Conservation (phyloP, 164 flowering plant species). For the Aristolochia californica region DNA sequence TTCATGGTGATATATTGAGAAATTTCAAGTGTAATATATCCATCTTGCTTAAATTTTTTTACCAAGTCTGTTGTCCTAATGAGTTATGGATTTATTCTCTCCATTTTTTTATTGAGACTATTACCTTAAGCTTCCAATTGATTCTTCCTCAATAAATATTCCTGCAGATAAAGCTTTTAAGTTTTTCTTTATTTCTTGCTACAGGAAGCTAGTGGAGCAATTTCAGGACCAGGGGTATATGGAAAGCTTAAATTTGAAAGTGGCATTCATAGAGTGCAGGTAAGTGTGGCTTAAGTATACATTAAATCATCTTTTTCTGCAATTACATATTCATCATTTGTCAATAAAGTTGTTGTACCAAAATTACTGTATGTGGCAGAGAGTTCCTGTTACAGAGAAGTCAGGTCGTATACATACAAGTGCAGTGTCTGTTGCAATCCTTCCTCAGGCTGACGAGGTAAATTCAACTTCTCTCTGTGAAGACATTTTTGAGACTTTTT, state of each 20-base stretch:
- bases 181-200: neutral
- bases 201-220: slow-evolving; percentile 95
- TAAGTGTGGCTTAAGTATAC: slow-evolving; percentile 6
- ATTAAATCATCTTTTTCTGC: too few species aligned
- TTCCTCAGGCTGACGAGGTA: slow-evolving; percentile 98
- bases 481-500: neutral
- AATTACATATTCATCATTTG: too few species aligned
- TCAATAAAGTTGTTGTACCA: neutral
- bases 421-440: slow-evolving; percentile 96
- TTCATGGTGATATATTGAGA: neutral
- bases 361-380: slow-evolving; percentile 25
- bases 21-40: neutral
- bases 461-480: neutral
- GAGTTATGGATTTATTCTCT: too few species aligned
- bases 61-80: too few species aligned
- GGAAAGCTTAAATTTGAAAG: slow-evolving; percentile 97
- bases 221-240: slow-evolving; percentile 65
- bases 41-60: too few species aligned
- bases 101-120: too few species aligned
- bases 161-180: neutral
- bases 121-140: neutral
- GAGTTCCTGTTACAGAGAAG: slow-evolving; percentile 95
- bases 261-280: slow-evolving; percentile 99
- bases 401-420: slow-evolving; percentile 95
- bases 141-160: neutral